These are phyloP conservation scores for Flagelloscypha sp. DNA, from an alignment of 768 basidiomycete species.

Conservation along the genomic window DNA sequence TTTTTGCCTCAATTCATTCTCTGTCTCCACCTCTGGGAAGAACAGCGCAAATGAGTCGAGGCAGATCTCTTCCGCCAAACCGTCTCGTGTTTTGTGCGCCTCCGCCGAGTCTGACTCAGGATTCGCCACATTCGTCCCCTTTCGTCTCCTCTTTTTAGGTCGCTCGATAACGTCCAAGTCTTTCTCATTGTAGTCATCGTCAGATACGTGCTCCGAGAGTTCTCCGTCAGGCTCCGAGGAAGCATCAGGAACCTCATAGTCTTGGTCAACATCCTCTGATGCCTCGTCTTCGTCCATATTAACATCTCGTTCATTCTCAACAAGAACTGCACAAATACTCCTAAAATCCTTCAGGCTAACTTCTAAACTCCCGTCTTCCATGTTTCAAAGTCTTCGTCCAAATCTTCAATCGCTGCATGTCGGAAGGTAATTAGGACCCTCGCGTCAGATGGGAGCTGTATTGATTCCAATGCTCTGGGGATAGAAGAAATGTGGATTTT, in stretches of 20 bases:
- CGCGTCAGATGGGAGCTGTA: too few species aligned
- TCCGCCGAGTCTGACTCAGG: constrained; percentile 1
- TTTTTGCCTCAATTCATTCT: constrained; percentile 39
- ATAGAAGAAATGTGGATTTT: too few species aligned
- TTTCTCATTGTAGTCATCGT: constrained; percentile 10
- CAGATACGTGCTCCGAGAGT: constrained; percentile 2
- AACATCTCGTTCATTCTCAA: constrained; percentile 22
- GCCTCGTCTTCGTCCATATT: constrained; percentile 22
- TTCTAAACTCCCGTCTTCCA: too few species aligned
- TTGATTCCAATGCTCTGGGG: too few species aligned
- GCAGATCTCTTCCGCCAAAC: constrained; percentile 39
- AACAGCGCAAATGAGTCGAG: constrained; percentile 63
- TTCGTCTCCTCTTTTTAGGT: constrained; percentile 4
- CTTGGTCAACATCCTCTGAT: too few species aligned
- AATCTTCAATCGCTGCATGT: too few species aligned
- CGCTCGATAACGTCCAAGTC: not conserved
- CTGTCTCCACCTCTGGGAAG: constrained; percentile 45
- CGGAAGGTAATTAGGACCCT: too few species aligned
- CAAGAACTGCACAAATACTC: too few species aligned
- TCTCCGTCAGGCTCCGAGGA: constrained; percentile 13
- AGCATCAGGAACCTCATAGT: constrained; percentile 10
- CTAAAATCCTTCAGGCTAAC: too few species aligned
- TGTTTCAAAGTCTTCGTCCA: too few species aligned
- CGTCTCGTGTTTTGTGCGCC: constrained; percentile 45
- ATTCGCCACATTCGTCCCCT: constrained; percentile 3